phyloP scores from a whole-genome alignment of 139 green algal species.

The Closterium sp. region DNA sequence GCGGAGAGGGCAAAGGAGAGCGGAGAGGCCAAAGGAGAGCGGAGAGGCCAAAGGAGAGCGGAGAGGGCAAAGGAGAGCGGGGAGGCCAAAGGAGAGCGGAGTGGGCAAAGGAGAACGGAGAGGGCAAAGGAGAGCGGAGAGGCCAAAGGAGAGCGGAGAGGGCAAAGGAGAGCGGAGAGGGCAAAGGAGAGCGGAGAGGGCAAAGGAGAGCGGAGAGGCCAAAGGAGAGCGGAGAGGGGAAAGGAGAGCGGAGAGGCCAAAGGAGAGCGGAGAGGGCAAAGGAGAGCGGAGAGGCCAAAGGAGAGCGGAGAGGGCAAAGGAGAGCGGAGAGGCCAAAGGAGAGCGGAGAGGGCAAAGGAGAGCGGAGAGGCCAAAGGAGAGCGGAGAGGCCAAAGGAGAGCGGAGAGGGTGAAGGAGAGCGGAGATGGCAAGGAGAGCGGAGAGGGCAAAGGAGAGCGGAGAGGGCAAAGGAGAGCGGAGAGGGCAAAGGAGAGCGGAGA shows the following conservation, averaged over 20 bases:
- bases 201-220: neutral
- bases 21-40: neutral
- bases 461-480: neutral
- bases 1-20: neutral
- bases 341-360: no score
- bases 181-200: neutral
- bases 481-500: neutral
- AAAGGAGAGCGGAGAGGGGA: neutral
- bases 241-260: neutral
- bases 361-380: no score
- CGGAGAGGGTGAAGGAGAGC: neutral
- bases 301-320: neutral
- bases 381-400: neutral
- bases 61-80: neutral
- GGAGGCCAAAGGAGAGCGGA: neutral
- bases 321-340: neutral
- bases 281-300: no score
- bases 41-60: neutral
- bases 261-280: neutral
- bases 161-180: neutral
- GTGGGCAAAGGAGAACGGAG: neutral
- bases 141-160: neutral
- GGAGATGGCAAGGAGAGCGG: neutral
- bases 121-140: no score
- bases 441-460: neutral